Base-by-base conservation (phyloP, 805 yeast species). In the Candida alai region DNA sequence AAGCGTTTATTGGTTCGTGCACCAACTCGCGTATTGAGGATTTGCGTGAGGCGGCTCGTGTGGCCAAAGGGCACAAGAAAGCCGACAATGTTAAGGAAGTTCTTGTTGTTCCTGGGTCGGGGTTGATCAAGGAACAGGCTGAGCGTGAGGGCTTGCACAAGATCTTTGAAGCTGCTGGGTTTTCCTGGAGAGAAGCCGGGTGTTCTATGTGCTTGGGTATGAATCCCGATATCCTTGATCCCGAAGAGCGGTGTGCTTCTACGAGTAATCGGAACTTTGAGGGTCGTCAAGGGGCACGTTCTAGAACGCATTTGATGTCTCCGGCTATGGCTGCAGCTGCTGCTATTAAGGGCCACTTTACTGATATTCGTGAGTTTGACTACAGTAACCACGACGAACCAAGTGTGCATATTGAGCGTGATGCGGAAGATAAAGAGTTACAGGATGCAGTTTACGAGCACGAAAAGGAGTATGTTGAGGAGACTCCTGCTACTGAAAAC, bases 311-410 rank as follows among this genome's bases (percentile, higher is more conserved):
- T 60, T 75, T 93, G 57, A 87, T 90, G 95, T 86, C 96, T 10
- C 98, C 98, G 24, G 96, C 96, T 15, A 93, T 93, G 98, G 98
- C 98, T 30, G 98, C 98, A 20, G 97, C 97, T 14, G 97, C 98
- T 13, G 96, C 89, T 51, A 80, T 93, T 48, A 75, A 74, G 37
- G 98, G 98, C 47, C 87, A 81, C 54, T 80, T 93, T 52, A 74
- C 84, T 29, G 98, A 93, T 57, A 89, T 89, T 49, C 81, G 98
- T 65, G 82, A 85, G 36, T 85, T 74, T 60, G 67, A 77, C 40
- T 83, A 76, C 62, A 66, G 71, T 42, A 73, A 65, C 28, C 52
- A 72, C 43, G 76, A 73, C 45, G 81, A 77, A 50, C 80, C 94
- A 41, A 68, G 76, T 41, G 64, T 86, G 45, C 56, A 58, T 29